These are phyloP conservation scores for Cladosporium sp. DNA, from an alignment of 2,329 filamentous ascomycete species.

Conservation along the genomic window DNA sequence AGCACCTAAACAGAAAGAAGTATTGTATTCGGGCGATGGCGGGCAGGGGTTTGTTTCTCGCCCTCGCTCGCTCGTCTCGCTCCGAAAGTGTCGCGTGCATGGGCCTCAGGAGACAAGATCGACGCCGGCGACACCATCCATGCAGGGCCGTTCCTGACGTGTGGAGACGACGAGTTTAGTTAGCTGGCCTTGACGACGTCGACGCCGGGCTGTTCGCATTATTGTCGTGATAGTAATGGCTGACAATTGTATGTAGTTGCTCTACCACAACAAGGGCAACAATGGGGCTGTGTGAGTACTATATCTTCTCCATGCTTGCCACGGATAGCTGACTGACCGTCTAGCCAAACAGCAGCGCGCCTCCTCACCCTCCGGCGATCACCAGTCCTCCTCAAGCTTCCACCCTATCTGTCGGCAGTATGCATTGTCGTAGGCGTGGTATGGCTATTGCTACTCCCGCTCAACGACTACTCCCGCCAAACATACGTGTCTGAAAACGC, in stretches of 20 bases:
- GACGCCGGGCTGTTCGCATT: background rate
- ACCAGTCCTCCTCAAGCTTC: conserved; percentile 74
- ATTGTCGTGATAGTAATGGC: background rate
- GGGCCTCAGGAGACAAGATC: conserved; percentile 3
- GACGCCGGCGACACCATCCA: background rate
- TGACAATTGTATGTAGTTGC: background rate
- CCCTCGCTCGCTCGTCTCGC: background rate
- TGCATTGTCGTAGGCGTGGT: conserved; percentile 79
- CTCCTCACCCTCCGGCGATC: conserved; percentile 70
- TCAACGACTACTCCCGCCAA: conserved; percentile 82
- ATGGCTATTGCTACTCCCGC: conserved; percentile 85
- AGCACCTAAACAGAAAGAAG: background rate
- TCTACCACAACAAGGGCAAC: background rate
- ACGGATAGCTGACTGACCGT: conserved; percentile 17
- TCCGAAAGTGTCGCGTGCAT: conserved; percentile 5
- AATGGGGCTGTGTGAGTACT: conserved; percentile 28
- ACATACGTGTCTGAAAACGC: conserved; percentile 99
- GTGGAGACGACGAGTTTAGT: background rate
- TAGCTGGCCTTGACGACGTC: background rate
- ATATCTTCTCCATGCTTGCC: background rate
- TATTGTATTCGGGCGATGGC: background rate
- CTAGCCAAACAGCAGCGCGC: conserved; percentile 38
- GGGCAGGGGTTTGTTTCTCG: conserved; percentile 1
- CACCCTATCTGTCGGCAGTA: conserved; percentile 79
- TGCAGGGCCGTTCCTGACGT: conserved; percentile 5